These are phyloP conservation scores for Musa schizocarpa DNA, from an alignment of 176 grass and related monocot genomes.

Conservation along the genomic window DNA sequence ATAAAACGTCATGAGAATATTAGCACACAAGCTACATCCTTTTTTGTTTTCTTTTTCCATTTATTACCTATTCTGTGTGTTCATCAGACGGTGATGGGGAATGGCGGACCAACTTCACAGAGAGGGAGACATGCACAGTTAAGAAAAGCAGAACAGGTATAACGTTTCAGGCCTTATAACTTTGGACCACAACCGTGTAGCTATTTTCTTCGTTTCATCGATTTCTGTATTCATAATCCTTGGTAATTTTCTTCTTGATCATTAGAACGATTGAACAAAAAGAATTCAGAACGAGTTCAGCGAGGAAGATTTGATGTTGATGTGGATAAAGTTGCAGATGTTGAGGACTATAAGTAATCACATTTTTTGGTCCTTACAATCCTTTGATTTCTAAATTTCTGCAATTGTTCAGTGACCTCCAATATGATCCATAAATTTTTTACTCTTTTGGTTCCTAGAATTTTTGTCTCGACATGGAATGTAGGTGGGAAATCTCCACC, in stretches of 20 bases:
- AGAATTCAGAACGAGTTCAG: slow-evolving; percentile 15
- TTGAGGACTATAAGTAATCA: slow-evolving; percentile 58
- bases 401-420: background rate
- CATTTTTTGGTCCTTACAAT: slow-evolving; percentile 3
- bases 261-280: slow-evolving; percentile 24
- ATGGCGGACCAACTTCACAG: slow-evolving; percentile 62
- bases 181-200: slow-evolving; percentile 17
- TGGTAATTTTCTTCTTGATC: slow-evolving; percentile 4
- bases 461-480: slow-evolving; percentile 93
- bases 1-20: background rate
- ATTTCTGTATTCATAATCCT: background rate
- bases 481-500: slow-evolving; percentile 84
- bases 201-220: background rate
- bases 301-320: slow-evolving; percentile 45
- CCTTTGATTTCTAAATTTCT: background rate
- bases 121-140: slow-evolving; percentile 51
- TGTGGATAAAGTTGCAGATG: slow-evolving; percentile 37
- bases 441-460: slow-evolving; percentile 26
- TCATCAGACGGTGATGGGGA: slow-evolving; percentile 25
- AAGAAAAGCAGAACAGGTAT: slow-evolving; percentile 91
- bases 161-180: background rate
- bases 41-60: background rate
- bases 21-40: slow-evolving; percentile 11
- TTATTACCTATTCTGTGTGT: slow-evolving; percentile 4
- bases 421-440: slow-evolving; percentile 12